Evolutionary conservation across 345 rosid genomes (phyloP).

Genomic region (Acer yangbiense): DNA sequence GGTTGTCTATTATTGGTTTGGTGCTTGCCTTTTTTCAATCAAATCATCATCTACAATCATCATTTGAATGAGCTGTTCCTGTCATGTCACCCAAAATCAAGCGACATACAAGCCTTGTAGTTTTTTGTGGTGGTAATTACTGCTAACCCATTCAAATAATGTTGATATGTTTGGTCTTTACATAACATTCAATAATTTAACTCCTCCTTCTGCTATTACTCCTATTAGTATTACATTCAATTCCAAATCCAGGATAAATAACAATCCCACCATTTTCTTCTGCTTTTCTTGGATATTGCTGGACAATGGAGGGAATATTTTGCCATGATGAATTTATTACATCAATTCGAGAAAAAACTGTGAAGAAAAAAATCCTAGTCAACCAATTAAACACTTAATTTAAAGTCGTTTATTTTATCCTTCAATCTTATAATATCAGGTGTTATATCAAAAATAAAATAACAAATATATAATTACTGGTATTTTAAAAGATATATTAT

Average conservation of each 20-base stretch:
- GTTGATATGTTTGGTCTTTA: slow-evolving; percentile 17
- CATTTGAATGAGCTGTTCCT: slow-evolving; percentile 59
- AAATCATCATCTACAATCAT: slow-evolving; percentile 58
- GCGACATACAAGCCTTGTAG: neutral
- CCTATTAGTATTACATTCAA: neutral
- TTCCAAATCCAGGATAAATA: neutral
- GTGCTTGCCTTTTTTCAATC: slow-evolving; percentile 49
- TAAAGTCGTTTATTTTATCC: too few species aligned
- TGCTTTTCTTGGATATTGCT: neutral
- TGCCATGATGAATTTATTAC: neutral
- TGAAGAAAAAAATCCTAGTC: too few species aligned
- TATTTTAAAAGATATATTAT: too few species aligned
- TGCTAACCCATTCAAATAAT: neutral
- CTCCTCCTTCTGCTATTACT: neutral
- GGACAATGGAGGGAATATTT: too few species aligned
- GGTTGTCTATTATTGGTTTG: slow-evolving; percentile 41
- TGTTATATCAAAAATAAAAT: too few species aligned
- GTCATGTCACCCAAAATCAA: slow-evolving; percentile 49
- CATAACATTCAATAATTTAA: slow-evolving; percentile 9
- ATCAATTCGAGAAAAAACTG: neutral
- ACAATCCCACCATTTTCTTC: neutral
- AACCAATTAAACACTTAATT: too few species aligned
- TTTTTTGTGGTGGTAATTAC: neutral
- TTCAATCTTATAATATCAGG: too few species aligned
- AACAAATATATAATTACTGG: too few species aligned